A percentile compares a stretch with the other conserved stretches of the same genome.
Evolutionary conservation across 2,329 filamentous ascomycete genomes (phyloP).

Genomic region (Exophiala phaeomuriformis): DNA sequence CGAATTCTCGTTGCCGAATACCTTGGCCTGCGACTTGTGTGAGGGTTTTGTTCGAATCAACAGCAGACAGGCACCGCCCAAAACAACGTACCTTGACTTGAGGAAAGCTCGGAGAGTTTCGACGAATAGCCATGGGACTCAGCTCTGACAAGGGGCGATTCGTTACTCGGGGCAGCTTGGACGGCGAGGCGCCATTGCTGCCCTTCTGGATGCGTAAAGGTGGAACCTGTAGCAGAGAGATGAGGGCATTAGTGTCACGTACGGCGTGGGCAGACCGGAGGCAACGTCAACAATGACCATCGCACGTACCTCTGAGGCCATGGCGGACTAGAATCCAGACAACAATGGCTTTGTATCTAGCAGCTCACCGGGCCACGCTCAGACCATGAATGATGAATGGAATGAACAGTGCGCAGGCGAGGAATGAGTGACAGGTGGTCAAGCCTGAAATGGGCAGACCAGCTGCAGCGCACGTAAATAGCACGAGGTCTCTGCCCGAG

Average conservation of each 20-base stretch:
- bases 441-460: constrained; percentile 21
- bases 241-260: constrained; percentile 10
- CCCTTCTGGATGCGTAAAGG: constrained; percentile 32
- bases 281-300: constrained; percentile 12
- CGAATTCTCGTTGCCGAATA: constrained; percentile 65
- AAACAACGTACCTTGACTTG: constrained; percentile 58
- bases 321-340: constrained; percentile 6
- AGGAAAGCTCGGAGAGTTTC: constrained; percentile 89
- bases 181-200: constrained; percentile 45
- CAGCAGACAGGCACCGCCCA: background rate
- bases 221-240: constrained; percentile 24
- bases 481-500: background rate
- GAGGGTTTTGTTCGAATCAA: background rate
- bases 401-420: constrained; percentile 16
- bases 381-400: constrained; percentile 21
- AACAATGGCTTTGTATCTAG: constrained; percentile 25
- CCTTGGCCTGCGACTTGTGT: constrained; percentile 24
- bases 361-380: constrained; percentile 13
- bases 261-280: background rate
- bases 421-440: constrained; percentile 13
- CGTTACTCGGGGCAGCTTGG: constrained; percentile 54
- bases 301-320: constrained; percentile 25
- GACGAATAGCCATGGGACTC: constrained; percentile 72
- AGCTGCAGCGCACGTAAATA: constrained; percentile 14
- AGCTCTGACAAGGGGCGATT: constrained; percentile 80